Percentiles rank a stretch among this genome's conserved stretches.
Conservation (phyloP, 306 rosid genomes). For the Ammopiptanthus mongolicus region DNA sequence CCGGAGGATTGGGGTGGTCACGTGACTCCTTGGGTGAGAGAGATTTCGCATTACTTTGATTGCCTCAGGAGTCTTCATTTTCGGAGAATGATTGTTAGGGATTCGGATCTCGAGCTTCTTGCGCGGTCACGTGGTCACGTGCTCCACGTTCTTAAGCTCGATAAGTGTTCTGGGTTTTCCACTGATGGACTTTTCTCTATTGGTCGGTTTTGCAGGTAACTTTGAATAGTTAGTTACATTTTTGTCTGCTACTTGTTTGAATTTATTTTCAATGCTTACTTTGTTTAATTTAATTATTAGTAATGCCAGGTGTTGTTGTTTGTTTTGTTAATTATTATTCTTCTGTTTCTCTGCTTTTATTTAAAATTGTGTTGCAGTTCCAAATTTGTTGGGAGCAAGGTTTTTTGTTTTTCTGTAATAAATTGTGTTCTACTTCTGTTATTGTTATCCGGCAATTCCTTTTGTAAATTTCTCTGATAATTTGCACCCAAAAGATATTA, state of each 20-base stretch:
- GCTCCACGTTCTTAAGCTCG: constrained; percentile 68
- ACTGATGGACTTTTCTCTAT: constrained; percentile 64
- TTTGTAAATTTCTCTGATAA: neutral
- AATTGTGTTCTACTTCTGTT: neutral
- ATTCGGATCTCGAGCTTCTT: constrained; percentile 71
- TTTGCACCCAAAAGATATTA: neutral
- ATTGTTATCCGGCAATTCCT: neutral
- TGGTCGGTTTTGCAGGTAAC: constrained; percentile 73
- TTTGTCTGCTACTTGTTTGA: neutral
- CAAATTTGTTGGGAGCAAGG: constrained; percentile 11
- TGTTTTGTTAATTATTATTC: neutral
- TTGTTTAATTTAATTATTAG: neutral
- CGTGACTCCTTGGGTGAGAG: constrained; percentile 80
- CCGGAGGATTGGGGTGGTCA: constrained; percentile 98
- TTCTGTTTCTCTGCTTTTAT: neutral
- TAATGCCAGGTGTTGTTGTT: neutral
- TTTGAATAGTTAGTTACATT: neutral
- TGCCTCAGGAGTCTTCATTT: constrained; percentile 75
- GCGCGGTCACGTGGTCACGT: constrained; percentile 64
- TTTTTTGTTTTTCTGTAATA: neutral
- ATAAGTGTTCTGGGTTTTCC: constrained; percentile 87
- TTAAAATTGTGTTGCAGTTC: neutral
- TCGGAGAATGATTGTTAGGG: constrained; percentile 84
- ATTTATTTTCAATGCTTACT: neutral
- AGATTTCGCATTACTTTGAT: constrained; percentile 54